Evolutionary conservation across 2,329 filamentous ascomycete genomes (phyloP), one percentile per base, ranked within the genome.

Genomic region (Ophiostoma australiae): DNA sequence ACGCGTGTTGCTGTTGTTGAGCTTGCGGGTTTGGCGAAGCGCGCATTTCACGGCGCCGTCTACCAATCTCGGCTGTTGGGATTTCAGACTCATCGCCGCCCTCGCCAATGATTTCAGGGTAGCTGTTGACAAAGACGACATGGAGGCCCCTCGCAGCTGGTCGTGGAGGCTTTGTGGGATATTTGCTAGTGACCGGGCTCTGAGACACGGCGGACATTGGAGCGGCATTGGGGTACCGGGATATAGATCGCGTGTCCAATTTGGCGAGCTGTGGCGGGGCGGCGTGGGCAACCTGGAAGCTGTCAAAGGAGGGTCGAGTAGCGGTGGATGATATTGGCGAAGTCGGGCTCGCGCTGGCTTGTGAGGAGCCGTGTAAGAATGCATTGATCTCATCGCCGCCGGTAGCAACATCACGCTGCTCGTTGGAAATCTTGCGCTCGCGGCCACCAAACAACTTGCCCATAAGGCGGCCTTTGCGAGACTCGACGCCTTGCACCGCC

Each of bases 71-170:
- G 27, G 88, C 82, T 1, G 89, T 86, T 1, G 91, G 91, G 10
- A 86, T 82, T 70, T 91, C 89, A 70, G 91, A 90, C 79, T 97
- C 93, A 77, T 97, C 94, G 44, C 94, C 94, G 72, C 94, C 94
- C 79, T 94, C 90, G 67, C 94, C 94, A 77, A 98, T 97, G 73
- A 97, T 80, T 67, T 93, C 90, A 7, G 94, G 93, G 70, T 85
- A 84, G 11, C 85, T 85, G 75, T 91, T 88, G 69, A 85, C 86
- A 76, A 97, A 97, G 71, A 84, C 87, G 48, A 97, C 94, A 4
- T 82, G 82, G 73, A 95, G 82, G 11, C 90, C 90, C 79, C 92
- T 91, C 77, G 85, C 87, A 69, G 44, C 63, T 35, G 48, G 68
- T 15, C 70, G 65, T 15, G 39, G 63, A 4, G 58, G 72, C 66